Evolutionary conservation across 805 yeast species (phyloP).

Genomic region (Millerozyma acaciae): DNA sequence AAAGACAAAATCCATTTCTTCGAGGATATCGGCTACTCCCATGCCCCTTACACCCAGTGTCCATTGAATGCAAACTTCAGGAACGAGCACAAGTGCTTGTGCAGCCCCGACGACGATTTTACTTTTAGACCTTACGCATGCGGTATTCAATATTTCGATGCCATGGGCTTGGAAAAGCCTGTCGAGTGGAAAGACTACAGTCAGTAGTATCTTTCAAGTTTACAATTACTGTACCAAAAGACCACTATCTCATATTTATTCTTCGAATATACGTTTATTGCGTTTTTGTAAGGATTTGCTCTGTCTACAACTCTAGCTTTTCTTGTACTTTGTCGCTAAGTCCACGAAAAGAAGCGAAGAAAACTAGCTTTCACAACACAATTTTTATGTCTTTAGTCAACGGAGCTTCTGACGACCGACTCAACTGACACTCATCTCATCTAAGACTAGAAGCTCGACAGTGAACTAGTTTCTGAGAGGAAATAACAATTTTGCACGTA

Average conservation of each 20-base stretch:
- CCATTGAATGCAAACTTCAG: constrained; percentile 59
- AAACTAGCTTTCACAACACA: no score
- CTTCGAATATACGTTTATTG: no score
- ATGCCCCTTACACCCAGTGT: constrained; percentile 70
- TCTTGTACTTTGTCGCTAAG: no score
- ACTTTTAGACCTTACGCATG: constrained; percentile 38
- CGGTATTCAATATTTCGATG: constrained; percentile 29
- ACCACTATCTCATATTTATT: no score
- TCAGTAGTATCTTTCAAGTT: neutral
- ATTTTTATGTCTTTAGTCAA: no score
- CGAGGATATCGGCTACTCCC: constrained; percentile 75
- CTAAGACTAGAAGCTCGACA: no score
- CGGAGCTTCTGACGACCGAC: no score
- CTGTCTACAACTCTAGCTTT: neutral
- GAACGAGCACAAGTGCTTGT: constrained; percentile 55
- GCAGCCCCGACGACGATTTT: constrained; percentile 64
- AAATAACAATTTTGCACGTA: no score
- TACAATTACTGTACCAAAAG: neutral
- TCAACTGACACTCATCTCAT: no score
- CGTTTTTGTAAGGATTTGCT: no score
- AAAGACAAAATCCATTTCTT: constrained; percentile 68
- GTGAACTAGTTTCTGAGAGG: no score
- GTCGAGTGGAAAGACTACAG: constrained; percentile 21
- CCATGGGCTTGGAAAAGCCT: constrained; percentile 28
- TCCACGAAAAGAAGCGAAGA: no score